These are phyloP conservation scores for Rutstroemia sp. DNA, from an alignment of 2,329 filamentous ascomycete species.

Conservation along the genomic window DNA sequence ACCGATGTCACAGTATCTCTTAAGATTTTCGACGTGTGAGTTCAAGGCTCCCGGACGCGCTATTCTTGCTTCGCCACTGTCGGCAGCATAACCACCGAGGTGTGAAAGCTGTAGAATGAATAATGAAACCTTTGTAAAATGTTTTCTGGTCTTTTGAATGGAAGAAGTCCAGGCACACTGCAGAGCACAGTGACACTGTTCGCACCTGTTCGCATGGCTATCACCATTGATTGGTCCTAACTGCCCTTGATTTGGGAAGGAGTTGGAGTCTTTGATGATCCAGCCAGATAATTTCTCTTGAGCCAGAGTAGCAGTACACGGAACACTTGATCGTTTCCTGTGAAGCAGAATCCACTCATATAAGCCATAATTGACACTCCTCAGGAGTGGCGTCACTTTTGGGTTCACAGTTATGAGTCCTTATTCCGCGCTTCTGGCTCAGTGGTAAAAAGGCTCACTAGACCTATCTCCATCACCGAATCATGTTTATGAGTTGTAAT, in stretches of 20 bases:
- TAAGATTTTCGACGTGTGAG: conserved; percentile 30
- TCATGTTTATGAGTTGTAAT: no score
- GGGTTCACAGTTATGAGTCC: no score
- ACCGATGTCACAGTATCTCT: conserved; percentile 21
- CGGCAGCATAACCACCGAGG: conserved; percentile 32
- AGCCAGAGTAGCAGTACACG: conserved; percentile 30
- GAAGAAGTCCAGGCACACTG: conserved; percentile 25
- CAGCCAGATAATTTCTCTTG: conserved; percentile 29
- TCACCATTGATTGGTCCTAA: conserved; percentile 14
- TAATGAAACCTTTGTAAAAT: conserved; percentile 25
- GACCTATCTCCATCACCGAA: no score
- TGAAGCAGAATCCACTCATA: no score
- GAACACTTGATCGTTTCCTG: conserved; percentile 30
- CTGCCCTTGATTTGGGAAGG: conserved; percentile 16
- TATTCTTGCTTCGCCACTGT: conserved; percentile 32
- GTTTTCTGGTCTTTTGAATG: conserved; percentile 21
- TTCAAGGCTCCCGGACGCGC: conserved; percentile 29
- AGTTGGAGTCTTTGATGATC: conserved; percentile 21
- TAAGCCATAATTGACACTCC: no score
- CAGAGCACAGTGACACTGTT: conserved; percentile 36
- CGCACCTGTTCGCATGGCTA: conserved; percentile 32
- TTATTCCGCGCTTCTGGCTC: no score
- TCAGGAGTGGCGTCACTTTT: no score
- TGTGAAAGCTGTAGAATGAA: conserved; percentile 32
- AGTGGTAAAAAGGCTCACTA: no score